A percentile compares a stretch with the other conserved stretches of the same genome.
Conservation (phyloP, 2,329 filamentous ascomycete species). For the Venturia oleaginea region DNA sequence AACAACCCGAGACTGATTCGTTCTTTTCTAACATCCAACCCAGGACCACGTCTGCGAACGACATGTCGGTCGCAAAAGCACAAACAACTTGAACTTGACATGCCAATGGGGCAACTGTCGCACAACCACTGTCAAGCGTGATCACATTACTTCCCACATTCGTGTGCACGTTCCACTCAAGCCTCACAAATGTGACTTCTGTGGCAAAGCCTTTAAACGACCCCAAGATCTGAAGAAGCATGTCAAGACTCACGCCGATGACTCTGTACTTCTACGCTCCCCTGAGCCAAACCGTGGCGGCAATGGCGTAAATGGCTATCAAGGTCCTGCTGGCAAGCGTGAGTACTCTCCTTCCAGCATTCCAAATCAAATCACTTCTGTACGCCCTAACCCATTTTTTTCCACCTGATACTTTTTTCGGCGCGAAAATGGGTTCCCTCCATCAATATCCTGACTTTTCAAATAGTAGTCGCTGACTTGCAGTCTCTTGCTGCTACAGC, state of each 20-base stretch:
- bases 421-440: conserved; percentile 2
- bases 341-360: conserved; percentile 11
- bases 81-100: conserved; percentile 94
- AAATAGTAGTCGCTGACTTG: conserved; percentile 36
- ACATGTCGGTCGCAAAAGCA: conserved; percentile 97
- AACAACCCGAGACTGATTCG: neutral
- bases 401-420: neutral
- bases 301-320: conserved; percentile 23
- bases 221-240: conserved; percentile 99
- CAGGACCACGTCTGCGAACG: conserved; percentile 97
- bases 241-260: conserved; percentile 96
- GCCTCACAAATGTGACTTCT: conserved; percentile 98
- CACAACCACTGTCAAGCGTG: conserved; percentile 95
- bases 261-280: conserved; percentile 65
- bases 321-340: conserved; percentile 29
- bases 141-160: conserved; percentile 98
- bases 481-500: conserved; percentile 41
- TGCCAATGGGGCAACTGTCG: conserved; percentile 96
- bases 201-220: conserved; percentile 97
- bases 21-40: conserved; percentile 6
- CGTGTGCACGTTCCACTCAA: conserved; percentile 98
- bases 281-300: conserved; percentile 48
- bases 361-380: neutral
- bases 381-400: conserved; percentile 7
- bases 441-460: conserved; percentile 13